Conservation (phyloP, 2,329 filamentous ascomycete species). For the Xylariaceae sp. region DNA sequence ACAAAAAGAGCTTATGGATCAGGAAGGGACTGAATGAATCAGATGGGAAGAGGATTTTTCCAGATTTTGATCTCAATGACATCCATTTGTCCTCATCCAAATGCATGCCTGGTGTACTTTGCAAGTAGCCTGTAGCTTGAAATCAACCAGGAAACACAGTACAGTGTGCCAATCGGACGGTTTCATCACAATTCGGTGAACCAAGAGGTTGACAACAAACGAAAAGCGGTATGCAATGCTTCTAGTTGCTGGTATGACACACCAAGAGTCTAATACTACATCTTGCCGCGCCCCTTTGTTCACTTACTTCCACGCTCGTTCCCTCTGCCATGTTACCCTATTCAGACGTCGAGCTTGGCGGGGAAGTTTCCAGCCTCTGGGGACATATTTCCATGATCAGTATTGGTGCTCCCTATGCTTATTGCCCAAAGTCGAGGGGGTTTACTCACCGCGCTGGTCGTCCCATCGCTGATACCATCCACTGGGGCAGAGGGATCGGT, state of each 20-base stretch:
- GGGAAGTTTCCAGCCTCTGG: slow-evolving; percentile 67
- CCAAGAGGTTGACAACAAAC: slow-evolving; percentile 8
- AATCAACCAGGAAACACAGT: too few relatives aligned
- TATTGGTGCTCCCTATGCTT: slow-evolving; percentile 4
- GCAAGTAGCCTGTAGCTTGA: too few relatives aligned
- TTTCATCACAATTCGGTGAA: too few relatives aligned
- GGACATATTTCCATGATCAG: slow-evolving; percentile 18
- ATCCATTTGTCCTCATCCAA: too few relatives aligned
- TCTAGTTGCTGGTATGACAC: slow-evolving; percentile 23
- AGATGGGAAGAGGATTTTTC: too few relatives aligned
- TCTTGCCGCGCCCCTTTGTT: slow-evolving; percentile 16
- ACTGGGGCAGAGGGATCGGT: slow-evolving; percentile 95
- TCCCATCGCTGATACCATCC: slow-evolving; percentile 95
- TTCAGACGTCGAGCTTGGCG: slow-evolving; percentile 57
- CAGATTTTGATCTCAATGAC: too few relatives aligned
- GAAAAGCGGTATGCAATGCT: slow-evolving; percentile 12
- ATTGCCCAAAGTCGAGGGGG: neutral
- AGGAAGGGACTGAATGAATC: too few relatives aligned
- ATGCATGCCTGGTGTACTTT: too few relatives aligned
- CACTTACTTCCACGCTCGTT: slow-evolving; percentile 5
- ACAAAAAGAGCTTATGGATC: too few relatives aligned
- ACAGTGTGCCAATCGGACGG: too few relatives aligned
- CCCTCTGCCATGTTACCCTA: slow-evolving; percentile 8
- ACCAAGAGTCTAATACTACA: slow-evolving; percentile 28
- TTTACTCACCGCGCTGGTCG: slow-evolving; percentile 80